Percentiles rank a stretch among this genome's conserved stretches.
phyloP scores from a whole-genome alignment of 108 stramenopile genomes.

The Licmophora abbreviata region DNA sequence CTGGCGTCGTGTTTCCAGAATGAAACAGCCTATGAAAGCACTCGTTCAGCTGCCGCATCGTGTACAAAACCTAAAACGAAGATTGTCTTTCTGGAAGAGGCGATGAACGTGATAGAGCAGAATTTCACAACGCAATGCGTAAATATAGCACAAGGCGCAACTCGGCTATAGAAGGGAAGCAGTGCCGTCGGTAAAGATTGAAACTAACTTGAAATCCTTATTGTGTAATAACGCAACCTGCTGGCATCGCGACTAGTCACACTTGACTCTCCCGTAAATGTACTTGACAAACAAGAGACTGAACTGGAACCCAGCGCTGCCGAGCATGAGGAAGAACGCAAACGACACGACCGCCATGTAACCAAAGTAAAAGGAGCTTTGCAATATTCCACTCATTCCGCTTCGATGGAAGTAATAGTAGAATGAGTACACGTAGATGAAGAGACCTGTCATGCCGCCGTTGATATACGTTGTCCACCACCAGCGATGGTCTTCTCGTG shows the following conservation, averaged over 20 bases:
- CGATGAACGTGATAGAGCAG: no score
- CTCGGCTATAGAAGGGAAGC: no score
- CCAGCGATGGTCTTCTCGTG: constrained; percentile 96
- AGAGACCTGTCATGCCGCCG: constrained; percentile 93
- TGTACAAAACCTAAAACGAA: constrained; percentile 24
- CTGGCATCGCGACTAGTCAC: constrained; percentile 53
- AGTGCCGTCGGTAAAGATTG: neutral
- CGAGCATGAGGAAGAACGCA: constrained; percentile 96
- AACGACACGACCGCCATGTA: constrained; percentile 94
- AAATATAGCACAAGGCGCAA: no score
- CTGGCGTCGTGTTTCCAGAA: constrained; percentile 33
- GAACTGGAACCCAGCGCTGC: constrained; percentile 88
- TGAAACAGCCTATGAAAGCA: constrained; percentile 26
- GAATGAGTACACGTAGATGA: constrained; percentile 94
- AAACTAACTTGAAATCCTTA: neutral
- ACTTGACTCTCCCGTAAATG: constrained; percentile 93
- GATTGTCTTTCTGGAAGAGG: no score
- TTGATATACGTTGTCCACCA: constrained; percentile 96
- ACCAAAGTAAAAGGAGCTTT: constrained; percentile 95
- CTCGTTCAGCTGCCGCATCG: constrained; percentile 27
- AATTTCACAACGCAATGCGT: no score
- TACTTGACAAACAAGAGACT: constrained; percentile 90
- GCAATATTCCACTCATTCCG: constrained; percentile 91
- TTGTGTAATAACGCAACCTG: neutral
- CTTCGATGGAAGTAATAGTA: constrained; percentile 93